Evolutionary conservation across 106 monocot genomes (phyloP).

Genomic region (Dendrobium catenatum): DNA sequence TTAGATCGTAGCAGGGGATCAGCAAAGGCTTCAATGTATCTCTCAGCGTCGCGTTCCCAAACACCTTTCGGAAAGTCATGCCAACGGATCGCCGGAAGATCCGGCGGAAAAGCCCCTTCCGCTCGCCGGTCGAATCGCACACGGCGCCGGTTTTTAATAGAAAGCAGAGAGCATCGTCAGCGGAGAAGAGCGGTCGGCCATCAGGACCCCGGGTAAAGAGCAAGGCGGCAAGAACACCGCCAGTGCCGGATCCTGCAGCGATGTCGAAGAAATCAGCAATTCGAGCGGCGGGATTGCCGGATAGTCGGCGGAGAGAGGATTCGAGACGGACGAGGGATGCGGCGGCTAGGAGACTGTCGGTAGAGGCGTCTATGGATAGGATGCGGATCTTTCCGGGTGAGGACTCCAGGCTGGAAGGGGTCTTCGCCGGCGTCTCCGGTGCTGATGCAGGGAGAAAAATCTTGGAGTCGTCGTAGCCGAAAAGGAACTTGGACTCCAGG

Average conservation of each 20-base stretch:
- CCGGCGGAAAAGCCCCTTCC: slow-evolving; percentile 11
- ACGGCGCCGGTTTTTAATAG: slow-evolving; percentile 13
- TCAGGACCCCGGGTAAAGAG: slow-evolving; percentile 47
- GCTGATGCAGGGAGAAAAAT: background rate
- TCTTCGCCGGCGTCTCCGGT: background rate
- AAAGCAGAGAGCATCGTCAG: slow-evolving; percentile 27
- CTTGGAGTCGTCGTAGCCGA: background rate
- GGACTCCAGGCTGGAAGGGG: background rate
- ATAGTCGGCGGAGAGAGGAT: slow-evolving; percentile 19
- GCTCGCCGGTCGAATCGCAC: background rate
- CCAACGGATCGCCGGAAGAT: background rate
- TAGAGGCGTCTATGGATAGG: slow-evolving; percentile 19
- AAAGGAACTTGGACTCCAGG: slow-evolving; percentile 21
- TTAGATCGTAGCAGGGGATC: slow-evolving; percentile 65
- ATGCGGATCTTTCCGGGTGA: slow-evolving; percentile 11
- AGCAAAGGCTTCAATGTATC: slow-evolving; percentile 69
- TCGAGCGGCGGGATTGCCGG: slow-evolving; percentile 22
- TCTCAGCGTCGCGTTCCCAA: slow-evolving; percentile 43
- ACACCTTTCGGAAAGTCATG: slow-evolving; percentile 12
- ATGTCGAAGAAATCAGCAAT: slow-evolving; percentile 68
- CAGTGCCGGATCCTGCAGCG: slow-evolving; percentile 70
- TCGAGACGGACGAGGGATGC: slow-evolving; percentile 47
- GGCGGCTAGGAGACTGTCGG: slow-evolving; percentile 43
- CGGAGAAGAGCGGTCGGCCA: slow-evolving; percentile 15
- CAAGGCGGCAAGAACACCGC: slow-evolving; percentile 52